A percentile compares a stretch with the other conserved stretches of the same genome.
These are phyloP conservation scores for Euphrasia arctica DNA, from an alignment of 305 asterid genomes.

Conservation along the genomic window DNA sequence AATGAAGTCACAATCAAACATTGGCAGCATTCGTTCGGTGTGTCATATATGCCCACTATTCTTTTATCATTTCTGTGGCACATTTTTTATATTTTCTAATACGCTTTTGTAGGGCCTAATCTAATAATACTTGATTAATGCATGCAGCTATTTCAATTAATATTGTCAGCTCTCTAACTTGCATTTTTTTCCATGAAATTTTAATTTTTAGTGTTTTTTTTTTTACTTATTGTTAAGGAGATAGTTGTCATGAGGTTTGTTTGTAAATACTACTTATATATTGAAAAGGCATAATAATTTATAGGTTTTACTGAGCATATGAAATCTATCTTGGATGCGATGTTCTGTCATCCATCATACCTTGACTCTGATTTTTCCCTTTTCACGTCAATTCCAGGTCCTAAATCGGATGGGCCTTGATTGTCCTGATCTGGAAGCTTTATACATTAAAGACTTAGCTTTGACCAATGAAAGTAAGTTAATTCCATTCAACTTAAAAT, in stretches of 20 bases:
- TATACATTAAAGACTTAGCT: slow-evolving; percentile 35
- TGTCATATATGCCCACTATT: neutral
- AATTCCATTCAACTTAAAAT: neutral
- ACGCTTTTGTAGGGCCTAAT: neutral
- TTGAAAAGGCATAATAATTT: neutral
- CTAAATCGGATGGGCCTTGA: slow-evolving; percentile 36
- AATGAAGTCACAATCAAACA: slow-evolving; percentile 5
- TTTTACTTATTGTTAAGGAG: neutral
- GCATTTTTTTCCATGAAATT: neutral
- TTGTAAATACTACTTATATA: neutral
- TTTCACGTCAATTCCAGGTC: slow-evolving; percentile 33
- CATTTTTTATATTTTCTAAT: neutral
- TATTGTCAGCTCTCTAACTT: neutral
- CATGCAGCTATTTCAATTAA: neutral
- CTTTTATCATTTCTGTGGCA: neutral
- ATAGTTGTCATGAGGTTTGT: neutral
- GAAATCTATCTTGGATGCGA: too few species aligned
- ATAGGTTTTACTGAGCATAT: neutral
- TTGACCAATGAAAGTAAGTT: slow-evolving; percentile 39
- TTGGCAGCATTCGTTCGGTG: slow-evolving; percentile 1
- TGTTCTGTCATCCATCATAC: too few species aligned
- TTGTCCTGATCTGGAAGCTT: slow-evolving; percentile 35
- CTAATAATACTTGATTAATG: neutral
- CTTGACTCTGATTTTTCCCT: neutral
- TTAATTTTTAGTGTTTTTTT: neutral